phyloP scores from a whole-genome alignment of 148 eudicot species.

The Dysphania ambrosioides region DNA sequence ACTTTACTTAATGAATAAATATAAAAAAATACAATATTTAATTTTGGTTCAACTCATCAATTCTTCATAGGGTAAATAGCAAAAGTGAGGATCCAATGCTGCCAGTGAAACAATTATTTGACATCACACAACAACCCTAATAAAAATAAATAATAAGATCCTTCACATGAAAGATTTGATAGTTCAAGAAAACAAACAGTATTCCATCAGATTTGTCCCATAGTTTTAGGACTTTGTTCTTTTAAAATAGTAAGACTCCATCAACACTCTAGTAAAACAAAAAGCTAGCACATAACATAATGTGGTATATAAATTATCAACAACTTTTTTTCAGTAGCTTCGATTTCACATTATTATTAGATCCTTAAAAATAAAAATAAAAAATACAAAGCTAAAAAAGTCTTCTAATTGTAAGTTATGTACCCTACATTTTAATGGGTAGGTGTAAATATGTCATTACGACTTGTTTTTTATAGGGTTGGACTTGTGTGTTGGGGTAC shows the following conservation, averaged over 20 bases:
- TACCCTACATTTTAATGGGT: background rate
- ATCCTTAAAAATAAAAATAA: background rate
- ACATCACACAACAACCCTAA: background rate
- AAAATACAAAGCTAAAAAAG: background rate
- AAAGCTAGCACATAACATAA: no score
- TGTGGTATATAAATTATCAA: background rate
- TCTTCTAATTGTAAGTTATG: background rate
- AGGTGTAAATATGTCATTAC: conserved; percentile 11
- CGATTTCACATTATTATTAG: conserved; percentile 31
- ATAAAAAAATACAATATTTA: background rate
- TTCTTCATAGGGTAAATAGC: conserved; percentile 9
- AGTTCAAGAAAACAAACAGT: background rate
- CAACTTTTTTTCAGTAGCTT: conserved; percentile 22
- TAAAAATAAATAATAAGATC: background rate
- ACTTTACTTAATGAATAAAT: background rate
- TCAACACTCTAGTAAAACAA: conserved; percentile 18
- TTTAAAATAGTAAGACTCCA: conserved; percentile 4
- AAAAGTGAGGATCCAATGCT: conserved; percentile 11
- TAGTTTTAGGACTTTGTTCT: background rate
- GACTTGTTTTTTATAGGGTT: conserved; percentile 21
- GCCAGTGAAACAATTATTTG: background rate
- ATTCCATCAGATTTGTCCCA: conserved; percentile 4
- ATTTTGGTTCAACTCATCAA: background rate
- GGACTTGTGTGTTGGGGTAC: conserved; percentile 24
- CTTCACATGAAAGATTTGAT: conserved; percentile 6